These are phyloP conservation scores for Miscanthus sacchariflorus DNA, from an alignment of 202 grass and related monocot genomes.

Conservation along the genomic window DNA sequence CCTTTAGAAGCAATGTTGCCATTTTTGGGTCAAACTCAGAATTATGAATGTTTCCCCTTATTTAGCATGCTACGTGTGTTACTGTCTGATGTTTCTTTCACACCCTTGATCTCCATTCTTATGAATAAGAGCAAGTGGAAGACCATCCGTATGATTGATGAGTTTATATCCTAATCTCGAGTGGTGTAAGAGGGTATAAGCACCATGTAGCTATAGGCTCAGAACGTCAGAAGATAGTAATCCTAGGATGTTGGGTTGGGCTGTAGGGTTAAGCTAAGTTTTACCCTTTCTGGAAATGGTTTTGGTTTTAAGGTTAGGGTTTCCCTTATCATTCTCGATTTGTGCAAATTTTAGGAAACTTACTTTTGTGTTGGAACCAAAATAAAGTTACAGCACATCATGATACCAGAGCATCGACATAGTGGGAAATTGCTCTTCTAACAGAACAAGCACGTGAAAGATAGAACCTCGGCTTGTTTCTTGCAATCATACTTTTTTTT, in stretches of 20 bases:
- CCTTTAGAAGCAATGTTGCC: neutral
- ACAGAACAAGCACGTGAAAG: neutral
- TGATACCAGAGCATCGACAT: neutral
- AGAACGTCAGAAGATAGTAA: neutral
- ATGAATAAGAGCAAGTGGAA: neutral
- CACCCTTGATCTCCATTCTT: neutral
- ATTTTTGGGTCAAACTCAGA: neutral
- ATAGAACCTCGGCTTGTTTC: neutral
- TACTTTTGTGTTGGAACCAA: neutral
- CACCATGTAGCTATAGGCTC: neutral
- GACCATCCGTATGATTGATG: too few relatives aligned
- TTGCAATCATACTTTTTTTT: neutral
- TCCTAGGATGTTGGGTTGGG: neutral
- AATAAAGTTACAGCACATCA: neutral
- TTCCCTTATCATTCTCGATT: neutral
- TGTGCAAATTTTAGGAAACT: neutral
- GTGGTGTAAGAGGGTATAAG: neutral
- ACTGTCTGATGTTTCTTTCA: neutral
- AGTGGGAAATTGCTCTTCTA: neutral
- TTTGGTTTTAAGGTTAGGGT: neutral
- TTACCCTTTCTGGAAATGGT: neutral
- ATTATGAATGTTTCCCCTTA: neutral
- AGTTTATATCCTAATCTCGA: neutral
- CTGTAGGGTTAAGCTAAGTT: neutral
- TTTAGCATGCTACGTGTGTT: neutral